phyloP scores from a whole-genome alignment of 2,329 filamentous ascomycete genomes.

The Hymenoscyphus infarciens region DNA sequence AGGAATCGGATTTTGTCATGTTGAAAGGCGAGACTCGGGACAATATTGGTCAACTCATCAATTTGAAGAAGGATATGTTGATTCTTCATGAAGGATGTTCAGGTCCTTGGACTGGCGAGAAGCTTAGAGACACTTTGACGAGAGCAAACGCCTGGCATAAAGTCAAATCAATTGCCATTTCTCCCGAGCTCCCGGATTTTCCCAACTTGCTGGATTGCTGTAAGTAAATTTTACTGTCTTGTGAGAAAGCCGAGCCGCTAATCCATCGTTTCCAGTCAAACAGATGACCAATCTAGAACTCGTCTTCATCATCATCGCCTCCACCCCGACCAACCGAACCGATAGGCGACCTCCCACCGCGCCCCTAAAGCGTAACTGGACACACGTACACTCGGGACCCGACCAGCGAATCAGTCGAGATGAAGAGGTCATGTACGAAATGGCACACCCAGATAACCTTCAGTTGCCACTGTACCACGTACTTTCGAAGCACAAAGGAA shows the following conservation, averaged over 20 bases:
- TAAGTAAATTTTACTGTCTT: not conserved
- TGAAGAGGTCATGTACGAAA: not conserved
- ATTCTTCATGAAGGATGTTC: not conserved
- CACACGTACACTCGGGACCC: not conserved
- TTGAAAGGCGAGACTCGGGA: not conserved
- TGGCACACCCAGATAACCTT: not conserved
- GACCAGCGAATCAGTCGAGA: not conserved
- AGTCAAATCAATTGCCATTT: not conserved
- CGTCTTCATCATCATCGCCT: not conserved
- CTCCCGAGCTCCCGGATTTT: not conserved
- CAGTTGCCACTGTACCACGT: not conserved
- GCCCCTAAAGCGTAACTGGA: not conserved
- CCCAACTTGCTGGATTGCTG: not conserved
- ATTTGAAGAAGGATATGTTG: not conserved
- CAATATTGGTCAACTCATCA: not conserved
- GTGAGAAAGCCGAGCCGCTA: not conserved
- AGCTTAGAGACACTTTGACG: not conserved
- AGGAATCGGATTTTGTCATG: not conserved
- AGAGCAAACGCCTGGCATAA: not conserved
- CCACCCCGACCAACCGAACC: too few relatives aligned
- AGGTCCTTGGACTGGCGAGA: not conserved
- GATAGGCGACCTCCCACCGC: not conserved
- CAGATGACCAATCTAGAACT: not conserved
- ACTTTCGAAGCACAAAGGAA: not conserved
- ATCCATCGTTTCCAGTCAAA: not conserved